These are phyloP conservation scores for Verticillium alfalfae DNA, from an alignment of 2,329 filamentous ascomycete genomes.

Conservation along the genomic window DNA sequence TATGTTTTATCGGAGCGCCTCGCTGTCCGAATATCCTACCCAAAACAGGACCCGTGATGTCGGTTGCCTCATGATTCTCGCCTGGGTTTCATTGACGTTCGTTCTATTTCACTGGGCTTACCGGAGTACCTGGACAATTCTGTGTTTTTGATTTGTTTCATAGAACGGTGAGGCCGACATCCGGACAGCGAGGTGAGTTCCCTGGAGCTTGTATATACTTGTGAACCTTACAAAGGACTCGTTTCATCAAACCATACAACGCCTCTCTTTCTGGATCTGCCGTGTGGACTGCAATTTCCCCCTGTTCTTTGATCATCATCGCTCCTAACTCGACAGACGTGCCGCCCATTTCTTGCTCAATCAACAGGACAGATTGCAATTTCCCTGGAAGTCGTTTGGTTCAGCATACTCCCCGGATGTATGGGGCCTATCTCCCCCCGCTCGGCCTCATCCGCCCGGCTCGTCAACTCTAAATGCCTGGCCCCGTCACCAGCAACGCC, in stretches of 20 bases:
- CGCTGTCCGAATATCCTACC: constrained; percentile 10
- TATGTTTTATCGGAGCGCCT: constrained; percentile 7
- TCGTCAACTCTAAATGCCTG: no score
- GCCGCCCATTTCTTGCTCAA: background rate
- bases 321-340: background rate
- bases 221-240: constrained; percentile 1
- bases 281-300: background rate
- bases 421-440: no score
- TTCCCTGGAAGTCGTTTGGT: no score
- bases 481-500: no score
- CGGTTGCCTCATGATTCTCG: constrained; percentile 5
- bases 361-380: no score
- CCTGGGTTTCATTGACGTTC: constrained; percentile 9
- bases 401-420: no score
- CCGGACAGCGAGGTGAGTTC: constrained; percentile 14
- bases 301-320: background rate
- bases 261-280: background rate
- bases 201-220: constrained; percentile 9
- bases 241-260: background rate
- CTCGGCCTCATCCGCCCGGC: no score
- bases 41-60: constrained; percentile 9
- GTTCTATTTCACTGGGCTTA: constrained; percentile 7
- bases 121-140: constrained; percentile 10
- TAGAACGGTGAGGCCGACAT: constrained; percentile 10
- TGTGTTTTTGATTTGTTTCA: constrained; percentile 6